Base-by-base conservation (phyloP, 176 grass and related monocot genomes). In the Otatea glauca region DNA sequence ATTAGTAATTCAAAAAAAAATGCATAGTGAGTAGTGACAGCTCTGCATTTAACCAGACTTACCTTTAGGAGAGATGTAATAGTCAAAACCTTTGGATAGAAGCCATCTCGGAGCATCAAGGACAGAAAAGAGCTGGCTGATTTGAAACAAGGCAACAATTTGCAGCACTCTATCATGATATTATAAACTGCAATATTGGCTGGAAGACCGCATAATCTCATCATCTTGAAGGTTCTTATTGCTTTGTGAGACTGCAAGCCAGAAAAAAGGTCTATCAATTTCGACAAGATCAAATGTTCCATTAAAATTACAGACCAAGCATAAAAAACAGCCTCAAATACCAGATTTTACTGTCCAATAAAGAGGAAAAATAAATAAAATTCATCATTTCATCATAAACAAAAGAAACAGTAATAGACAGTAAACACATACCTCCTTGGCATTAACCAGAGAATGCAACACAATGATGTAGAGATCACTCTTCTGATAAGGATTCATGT, bases 161-260 rank as follows among this genome's bases (percentile, higher is more conserved):
- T 81, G 76, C 88, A 92, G 80, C 91, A 95, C 71, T 93, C 83
- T 87, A 98, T 92, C 96, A 98, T 98, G 37, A 86, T 87, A 68
- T 79, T 95, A 77, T 95, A 98, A 51, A 91, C 90, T 62, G 85
- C 81, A 72, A 79, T 34, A 86, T 93, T 74, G 45, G 68, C 50
- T 75, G 89, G 93, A 61, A 93, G 83, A 70, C 35, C 65, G 37
- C 54, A 90, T 72, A 72, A 79, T 76, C 81, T 95, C 91, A 98
- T 95, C 68, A 67, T 89, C 81, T 85, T 92, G 81, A 95, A 93
- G 62, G 88, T 85, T 81, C 21, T 94, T 72, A 93, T 81, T 79
- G 96, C 88, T 55, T 72, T 90, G 42, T 81, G 72, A 76, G 62
- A 80, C 93, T 95, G 76, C 49, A 90, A 74, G 78, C 81, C 49